Evolutionary conservation across 2,329 filamentous ascomycete genomes (phyloP).

Genomic region (Aspergillus hortae): DNA sequence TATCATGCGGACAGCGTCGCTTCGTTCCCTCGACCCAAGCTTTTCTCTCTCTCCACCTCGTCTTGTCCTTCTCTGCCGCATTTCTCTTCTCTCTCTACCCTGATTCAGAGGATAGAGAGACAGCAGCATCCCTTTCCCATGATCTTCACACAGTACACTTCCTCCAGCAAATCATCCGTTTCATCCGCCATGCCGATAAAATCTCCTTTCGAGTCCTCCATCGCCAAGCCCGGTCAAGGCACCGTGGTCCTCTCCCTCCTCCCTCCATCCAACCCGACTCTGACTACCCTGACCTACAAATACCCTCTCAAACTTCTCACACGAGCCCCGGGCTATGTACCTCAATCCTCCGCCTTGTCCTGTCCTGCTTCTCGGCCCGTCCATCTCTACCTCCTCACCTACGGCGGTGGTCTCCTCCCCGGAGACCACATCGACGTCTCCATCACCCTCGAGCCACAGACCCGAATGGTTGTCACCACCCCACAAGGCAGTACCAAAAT

Average conservation of each 20-base stretch:
- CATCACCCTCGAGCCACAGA: constrained; percentile 60
- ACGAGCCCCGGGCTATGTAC: constrained; percentile 62
- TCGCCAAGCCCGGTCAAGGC: constrained; percentile 73
- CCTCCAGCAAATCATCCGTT: constrained; percentile 8
- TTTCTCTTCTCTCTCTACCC: no score
- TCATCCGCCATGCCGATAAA: constrained; percentile 32
- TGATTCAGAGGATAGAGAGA: no score
- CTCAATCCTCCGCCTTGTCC: constrained; percentile 40
- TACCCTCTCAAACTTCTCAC: constrained; percentile 94
- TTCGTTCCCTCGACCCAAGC: neutral
- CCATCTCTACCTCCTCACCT: constrained; percentile 85
- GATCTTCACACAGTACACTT: neutral
- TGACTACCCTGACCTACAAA: constrained; percentile 77
- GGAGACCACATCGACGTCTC: constrained; percentile 76
- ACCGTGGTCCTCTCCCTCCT: constrained; percentile 69
- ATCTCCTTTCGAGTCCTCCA: constrained; percentile 74
- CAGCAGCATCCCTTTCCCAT: neutral
- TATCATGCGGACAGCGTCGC: neutral
- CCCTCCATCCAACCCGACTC: constrained; percentile 66
- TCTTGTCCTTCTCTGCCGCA: no score
- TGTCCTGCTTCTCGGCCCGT: constrained; percentile 52
- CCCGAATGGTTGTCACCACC: constrained; percentile 62
- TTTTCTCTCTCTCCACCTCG: neutral
- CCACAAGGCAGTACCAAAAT: constrained; percentile 86
- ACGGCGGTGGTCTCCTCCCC: constrained; percentile 87